Evolutionary conservation across 805 yeast species (phyloP).

Genomic region (Wickerhamomyces silvicola): DNA sequence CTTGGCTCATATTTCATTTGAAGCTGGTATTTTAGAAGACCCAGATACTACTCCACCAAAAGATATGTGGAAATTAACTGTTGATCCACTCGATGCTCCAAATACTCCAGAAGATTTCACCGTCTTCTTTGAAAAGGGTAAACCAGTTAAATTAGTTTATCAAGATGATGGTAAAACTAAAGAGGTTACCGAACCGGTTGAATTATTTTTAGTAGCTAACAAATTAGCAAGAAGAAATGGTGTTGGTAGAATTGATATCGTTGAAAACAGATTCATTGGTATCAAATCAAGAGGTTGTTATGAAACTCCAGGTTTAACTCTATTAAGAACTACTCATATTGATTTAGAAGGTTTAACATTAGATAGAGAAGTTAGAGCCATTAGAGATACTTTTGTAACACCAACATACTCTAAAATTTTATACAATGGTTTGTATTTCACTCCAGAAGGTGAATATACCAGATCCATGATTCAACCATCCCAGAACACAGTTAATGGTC

Average conservation of each 20-base stretch:
- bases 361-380: conserved; percentile 95
- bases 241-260: conserved; percentile 98
- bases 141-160: conserved; percentile 75
- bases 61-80: conserved; percentile 99
- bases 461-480: conserved; percentile 93
- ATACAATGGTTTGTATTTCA: conserved; percentile 96
- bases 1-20: conserved; percentile 97
- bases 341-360: conserved; percentile 95
- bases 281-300: conserved; percentile 99
- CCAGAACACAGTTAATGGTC: conserved; percentile 92
- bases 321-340: conserved; percentile 89
- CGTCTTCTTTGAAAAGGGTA: conserved; percentile 77
- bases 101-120: conserved; percentile 84
- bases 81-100: conserved; percentile 95
- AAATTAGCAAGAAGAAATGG: conserved; percentile 98
- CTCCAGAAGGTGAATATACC: conserved; percentile 96
- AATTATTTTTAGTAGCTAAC: conserved; percentile 87
- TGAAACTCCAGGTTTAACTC: conserved; percentile 97
- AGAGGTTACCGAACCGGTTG: conserved; percentile 80
- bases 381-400: conserved; percentile 95
- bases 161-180: conserved; percentile 48
- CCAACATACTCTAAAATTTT: conserved; percentile 83
- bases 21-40: conserved; percentile 98
- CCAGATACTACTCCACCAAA: conserved; percentile 99
- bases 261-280: conserved; percentile 98